These are phyloP conservation scores for Hyaloperonospora brassicae DNA, from an alignment of 352 stramenopile genomes.

Conservation along the genomic window DNA sequence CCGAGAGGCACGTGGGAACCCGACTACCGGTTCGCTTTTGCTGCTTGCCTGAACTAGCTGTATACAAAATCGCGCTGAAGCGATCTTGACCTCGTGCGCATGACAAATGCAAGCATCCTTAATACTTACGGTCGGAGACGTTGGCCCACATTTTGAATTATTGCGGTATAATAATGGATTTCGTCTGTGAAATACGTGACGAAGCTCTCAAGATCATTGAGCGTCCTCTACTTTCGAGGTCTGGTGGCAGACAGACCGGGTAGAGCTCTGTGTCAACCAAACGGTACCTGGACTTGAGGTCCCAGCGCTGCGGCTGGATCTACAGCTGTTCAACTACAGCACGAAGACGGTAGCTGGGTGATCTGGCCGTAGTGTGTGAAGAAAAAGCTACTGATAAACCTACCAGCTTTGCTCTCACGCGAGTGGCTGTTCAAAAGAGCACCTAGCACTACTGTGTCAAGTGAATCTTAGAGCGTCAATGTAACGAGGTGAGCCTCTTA, in stretches of 20 bases:
- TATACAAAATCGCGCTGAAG: background rate
- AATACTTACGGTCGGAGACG: no score
- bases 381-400: background rate
- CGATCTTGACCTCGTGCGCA: background rate
- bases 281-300: background rate
- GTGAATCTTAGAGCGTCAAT: conserved; percentile 4
- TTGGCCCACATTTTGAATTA: background rate
- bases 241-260: background rate
- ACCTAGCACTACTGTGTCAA: conserved; percentile 5
- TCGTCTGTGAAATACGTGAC: background rate
- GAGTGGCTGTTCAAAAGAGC: no score
- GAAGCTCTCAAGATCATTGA: background rate
- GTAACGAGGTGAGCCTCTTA: no score
- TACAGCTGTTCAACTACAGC: conserved; percentile 2
- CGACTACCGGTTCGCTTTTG: conserved; percentile 14
- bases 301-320: background rate
- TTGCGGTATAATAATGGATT: background rate
- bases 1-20: conserved; percentile 8
- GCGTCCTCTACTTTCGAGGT: background rate
- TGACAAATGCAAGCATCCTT: background rate
- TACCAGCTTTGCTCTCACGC: no score
- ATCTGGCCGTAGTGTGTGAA: conserved; percentile 5
- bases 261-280: background rate
- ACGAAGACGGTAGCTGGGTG: conserved; percentile 6
- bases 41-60: background rate